A percentile compares a stretch with the other conserved stretches of the same genome.
These are phyloP conservation scores for Ceratobasidium sp. DNA, from an alignment of 1,284 basidiomycete species.

Conservation along the genomic window DNA sequence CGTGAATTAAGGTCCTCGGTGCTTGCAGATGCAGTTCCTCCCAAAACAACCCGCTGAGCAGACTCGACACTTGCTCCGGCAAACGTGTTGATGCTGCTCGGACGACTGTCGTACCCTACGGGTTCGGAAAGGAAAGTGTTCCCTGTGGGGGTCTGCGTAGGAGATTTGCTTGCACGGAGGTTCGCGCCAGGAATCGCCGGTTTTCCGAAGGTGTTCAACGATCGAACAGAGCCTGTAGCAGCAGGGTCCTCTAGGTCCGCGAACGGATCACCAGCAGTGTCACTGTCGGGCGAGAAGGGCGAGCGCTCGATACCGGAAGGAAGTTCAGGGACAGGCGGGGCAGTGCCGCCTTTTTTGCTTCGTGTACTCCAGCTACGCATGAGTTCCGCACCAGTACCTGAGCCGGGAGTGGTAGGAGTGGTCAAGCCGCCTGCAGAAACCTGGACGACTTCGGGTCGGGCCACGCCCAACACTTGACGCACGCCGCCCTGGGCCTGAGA, in stretches of 20 bases:
- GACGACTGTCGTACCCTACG: slow-evolving; percentile 37
- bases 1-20: slow-evolving; percentile 51
- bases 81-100: slow-evolving; percentile 20
- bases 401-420: slow-evolving; percentile 47
- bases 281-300: slow-evolving; percentile 50
- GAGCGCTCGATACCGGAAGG: slow-evolving; percentile 5
- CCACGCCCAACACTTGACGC: slow-evolving; percentile 71
- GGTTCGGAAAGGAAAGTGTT: slow-evolving; percentile 28
- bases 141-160: slow-evolving; percentile 11
- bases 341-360: slow-evolving; percentile 19
- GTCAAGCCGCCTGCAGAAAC: slow-evolving; percentile 59
- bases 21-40: slow-evolving; percentile 53
- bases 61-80: slow-evolving; percentile 11
- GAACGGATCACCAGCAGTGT: slow-evolving; percentile 16
- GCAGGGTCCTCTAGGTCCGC: slow-evolving; percentile 14
- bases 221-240: slow-evolving; percentile 7
- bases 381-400: slow-evolving; percentile 27
- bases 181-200: slow-evolving; percentile 21
- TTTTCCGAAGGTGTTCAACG: slow-evolving; percentile 29
- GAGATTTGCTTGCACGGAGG: slow-evolving; percentile 3
- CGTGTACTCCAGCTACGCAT: slow-evolving; percentile 29
- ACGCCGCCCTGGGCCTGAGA: slow-evolving; percentile 71
- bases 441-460: slow-evolving; percentile 79
- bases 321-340: slow-evolving; percentile 19
- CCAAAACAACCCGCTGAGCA: background rate